Evolutionary conservation across 257 asterid genomes (phyloP).

Genomic region (Solanum tarapatanum): DNA sequence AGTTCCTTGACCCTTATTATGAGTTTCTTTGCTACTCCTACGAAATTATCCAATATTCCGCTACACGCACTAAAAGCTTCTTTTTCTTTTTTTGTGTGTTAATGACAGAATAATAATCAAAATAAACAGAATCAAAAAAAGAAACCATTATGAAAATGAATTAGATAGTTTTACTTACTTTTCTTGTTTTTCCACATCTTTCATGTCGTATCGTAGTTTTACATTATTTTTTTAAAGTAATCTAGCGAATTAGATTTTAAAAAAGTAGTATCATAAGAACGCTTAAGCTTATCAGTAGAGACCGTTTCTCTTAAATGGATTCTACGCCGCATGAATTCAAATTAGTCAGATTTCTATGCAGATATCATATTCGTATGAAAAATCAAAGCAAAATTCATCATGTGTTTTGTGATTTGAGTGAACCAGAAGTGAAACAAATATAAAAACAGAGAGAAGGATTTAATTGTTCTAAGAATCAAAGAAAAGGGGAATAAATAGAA

Average conservation of each 20-base stretch:
- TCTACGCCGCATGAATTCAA: not conserved
- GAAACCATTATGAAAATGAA: not conserved
- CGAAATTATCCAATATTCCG: not conserved
- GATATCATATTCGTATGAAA: not conserved
- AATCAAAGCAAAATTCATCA: not conserved
- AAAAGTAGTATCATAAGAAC: no score
- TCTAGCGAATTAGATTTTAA: not conserved
- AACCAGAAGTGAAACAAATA: not conserved
- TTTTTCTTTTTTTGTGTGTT: not conserved
- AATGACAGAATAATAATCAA: not conserved
- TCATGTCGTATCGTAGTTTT: not conserved
- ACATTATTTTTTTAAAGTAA: not conserved
- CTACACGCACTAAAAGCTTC: not conserved
- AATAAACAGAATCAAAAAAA: no score
- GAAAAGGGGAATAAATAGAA: not conserved
- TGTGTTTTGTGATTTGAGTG: not conserved
- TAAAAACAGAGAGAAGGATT: not conserved
- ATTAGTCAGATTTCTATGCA: no score
- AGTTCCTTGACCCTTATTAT: no score
- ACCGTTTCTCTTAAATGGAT: fast-evolving
- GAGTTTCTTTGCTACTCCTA: not conserved
- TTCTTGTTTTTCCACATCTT: not conserved
- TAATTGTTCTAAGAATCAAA: not conserved
- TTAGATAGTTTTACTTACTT: no score
- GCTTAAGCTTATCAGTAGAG: no score